A percentile compares a stretch with the other conserved stretches of the same genome.
Evolutionary conservation across 345 rosid species (phyloP).

Genomic region (Syzygium jambos): DNA sequence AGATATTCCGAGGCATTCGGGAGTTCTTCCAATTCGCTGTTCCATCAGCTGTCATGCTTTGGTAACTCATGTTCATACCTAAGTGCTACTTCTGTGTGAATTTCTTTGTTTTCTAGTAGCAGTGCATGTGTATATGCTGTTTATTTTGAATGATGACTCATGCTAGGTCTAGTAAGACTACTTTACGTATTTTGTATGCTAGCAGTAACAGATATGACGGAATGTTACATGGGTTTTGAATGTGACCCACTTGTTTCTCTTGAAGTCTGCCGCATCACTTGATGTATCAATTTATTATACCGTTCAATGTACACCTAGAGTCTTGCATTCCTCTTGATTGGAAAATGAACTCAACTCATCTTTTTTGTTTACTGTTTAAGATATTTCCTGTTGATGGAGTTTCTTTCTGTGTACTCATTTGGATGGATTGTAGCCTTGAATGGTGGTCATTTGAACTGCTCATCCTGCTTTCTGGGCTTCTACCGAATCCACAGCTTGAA

Average conservation of each 20-base stretch:
- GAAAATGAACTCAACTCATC: not conserved
- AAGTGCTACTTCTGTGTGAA: not conserved
- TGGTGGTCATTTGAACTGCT: slow-evolving; percentile 97
- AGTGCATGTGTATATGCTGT: not conserved
- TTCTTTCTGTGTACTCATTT: not conserved
- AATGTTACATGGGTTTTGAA: not conserved
- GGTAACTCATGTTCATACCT: slow-evolving; percentile 12
- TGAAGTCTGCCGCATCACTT: not conserved
- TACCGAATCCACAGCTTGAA: slow-evolving; percentile 83
- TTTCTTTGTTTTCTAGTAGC: not conserved
- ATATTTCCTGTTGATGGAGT: not conserved
- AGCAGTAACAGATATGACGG: not conserved
- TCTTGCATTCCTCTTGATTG: not conserved
- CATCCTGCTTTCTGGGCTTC: slow-evolving; percentile 65
- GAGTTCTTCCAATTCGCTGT: slow-evolving; percentile 36
- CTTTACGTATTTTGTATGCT: not conserved
- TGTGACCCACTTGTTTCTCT: not conserved
- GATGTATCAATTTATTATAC: not conserved
- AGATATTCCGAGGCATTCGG: slow-evolving; percentile 16
- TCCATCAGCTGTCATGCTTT: slow-evolving; percentile 40
- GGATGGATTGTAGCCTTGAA: slow-evolving; percentile 48
- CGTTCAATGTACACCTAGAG: not conserved
- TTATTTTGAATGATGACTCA: not conserved
- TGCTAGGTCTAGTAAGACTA: not conserved
- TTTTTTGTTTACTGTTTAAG: not conserved